Conservation (phyloP, 192 early-diverging fungal genomes). For the Funneliformis mosseae region DNA sequence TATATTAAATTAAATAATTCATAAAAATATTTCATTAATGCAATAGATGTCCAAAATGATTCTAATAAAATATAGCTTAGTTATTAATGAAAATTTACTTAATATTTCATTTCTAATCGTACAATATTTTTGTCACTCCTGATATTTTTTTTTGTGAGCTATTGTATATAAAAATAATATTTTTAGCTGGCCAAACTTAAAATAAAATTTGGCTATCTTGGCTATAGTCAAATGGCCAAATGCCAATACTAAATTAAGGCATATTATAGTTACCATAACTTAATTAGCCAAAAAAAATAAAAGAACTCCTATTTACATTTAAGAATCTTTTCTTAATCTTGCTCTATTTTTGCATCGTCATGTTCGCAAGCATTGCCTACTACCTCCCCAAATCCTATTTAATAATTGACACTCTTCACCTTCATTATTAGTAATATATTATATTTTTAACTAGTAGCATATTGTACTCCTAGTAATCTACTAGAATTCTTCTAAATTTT, state of each 20-base stretch:
- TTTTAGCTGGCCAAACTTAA: no score
- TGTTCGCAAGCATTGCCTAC: constrained; percentile 8
- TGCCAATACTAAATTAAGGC: constrained; percentile 1
- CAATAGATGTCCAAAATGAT: no score
- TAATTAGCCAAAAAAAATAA: constrained; percentile 22
- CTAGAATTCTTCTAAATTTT: background rate
- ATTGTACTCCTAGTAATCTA: background rate
- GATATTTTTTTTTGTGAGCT: no score
- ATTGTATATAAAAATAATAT: no score
- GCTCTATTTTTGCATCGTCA: background rate
- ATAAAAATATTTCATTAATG: no score
- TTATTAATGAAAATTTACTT: no score
- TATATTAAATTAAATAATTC: no score
- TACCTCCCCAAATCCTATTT: constrained; percentile 1
- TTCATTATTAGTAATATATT: constrained; percentile 3
- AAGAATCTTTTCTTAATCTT: constrained; percentile 4
- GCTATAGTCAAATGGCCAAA: no score
- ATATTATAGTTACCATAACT: background rate
- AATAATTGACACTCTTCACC: background rate
- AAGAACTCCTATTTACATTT: constrained; percentile 7
- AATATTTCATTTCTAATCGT: no score
- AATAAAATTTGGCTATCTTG: no score
- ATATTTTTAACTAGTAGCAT: constrained; percentile 7
- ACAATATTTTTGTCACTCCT: no score
- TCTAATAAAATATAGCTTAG: no score